Conservation (phyloP, 1,139 yeast genomes). For the Blastobotrys elegans region DNA sequence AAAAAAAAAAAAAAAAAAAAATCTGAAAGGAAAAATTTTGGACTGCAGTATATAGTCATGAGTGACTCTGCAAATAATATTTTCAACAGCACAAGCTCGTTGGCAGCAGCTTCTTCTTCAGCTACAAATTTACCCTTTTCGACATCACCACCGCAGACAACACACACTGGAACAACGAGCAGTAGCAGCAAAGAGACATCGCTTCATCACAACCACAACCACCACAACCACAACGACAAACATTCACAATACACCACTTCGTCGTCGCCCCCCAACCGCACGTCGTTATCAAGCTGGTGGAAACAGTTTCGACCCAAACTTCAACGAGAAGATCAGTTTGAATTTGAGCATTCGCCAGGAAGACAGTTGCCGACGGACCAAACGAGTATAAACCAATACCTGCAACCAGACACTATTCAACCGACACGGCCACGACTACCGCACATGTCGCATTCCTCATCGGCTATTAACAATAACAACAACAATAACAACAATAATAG, state of each 20-base stretch:
- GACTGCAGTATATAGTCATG: slow-evolving; percentile 6
- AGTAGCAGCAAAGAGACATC: neutral
- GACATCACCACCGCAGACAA: neutral
- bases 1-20: too few species aligned
- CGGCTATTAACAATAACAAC: slow-evolving; percentile 8
- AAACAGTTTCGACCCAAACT: slow-evolving; percentile 36
- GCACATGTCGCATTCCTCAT: slow-evolving; percentile 29
- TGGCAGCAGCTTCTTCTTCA: neutral
- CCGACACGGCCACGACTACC: slow-evolving; percentile 26
- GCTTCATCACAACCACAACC: neutral
- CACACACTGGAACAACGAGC: too few species aligned
- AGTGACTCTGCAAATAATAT: slow-evolving; percentile 11
- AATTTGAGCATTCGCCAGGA: neutral
- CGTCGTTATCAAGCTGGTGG: slow-evolving; percentile 41
- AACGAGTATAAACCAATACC: neutral
- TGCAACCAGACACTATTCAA: neutral
- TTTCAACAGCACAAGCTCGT: neutral
- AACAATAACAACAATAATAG: neutral
- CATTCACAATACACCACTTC: neutral
- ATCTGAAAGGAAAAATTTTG: neutral
- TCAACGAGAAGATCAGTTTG: slow-evolving; percentile 21
- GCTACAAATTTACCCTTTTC: neutral
- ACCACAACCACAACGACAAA: neutral
- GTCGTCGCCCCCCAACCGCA: slow-evolving; percentile 32
- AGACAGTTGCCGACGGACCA: neutral